Evolutionary conservation across 106 monocot species (phyloP).

Genomic region (Acorus calamus): DNA sequence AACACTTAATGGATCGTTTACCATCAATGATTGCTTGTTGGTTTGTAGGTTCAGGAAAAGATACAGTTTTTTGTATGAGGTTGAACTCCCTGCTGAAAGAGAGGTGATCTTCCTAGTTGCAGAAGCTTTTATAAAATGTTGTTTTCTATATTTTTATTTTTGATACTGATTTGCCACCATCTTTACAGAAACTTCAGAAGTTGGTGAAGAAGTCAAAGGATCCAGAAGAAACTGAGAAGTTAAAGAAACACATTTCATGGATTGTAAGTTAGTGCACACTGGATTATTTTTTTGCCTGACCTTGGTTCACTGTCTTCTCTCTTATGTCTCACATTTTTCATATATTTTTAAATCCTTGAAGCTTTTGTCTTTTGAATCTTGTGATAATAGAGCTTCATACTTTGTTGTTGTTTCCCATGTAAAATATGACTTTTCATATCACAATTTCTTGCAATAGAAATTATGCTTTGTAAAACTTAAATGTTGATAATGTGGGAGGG

Average conservation of each 20-base stretch:
- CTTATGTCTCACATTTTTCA: too few relatives aligned
- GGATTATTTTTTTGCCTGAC: too few relatives aligned
- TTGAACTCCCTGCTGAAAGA: conserved; percentile 3
- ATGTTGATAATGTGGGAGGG: too few relatives aligned
- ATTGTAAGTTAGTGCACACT: conserved; percentile 2
- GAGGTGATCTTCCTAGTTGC: not conserved
- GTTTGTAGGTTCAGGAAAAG: conserved; percentile 6
- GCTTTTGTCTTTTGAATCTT: too few relatives aligned
- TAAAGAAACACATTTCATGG: conserved; percentile 2
- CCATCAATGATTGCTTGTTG: not conserved
- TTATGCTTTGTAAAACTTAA: too few relatives aligned
- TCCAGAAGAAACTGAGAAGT: not conserved
- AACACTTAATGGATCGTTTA: not conserved
- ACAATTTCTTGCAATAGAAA: too few relatives aligned
- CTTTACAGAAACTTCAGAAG: conserved; percentile 7
- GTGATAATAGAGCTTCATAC: too few relatives aligned
- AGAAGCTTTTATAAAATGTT: not conserved
- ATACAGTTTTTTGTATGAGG: conserved; percentile 8
- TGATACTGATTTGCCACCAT: not conserved
- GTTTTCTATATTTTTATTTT: not conserved
- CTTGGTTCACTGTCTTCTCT: too few relatives aligned
- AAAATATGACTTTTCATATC: too few relatives aligned
- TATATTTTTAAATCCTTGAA: too few relatives aligned
- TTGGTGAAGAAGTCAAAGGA: conserved; percentile 11
- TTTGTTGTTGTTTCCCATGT: too few relatives aligned